Evolutionary conservation across 257 asterid genomes (phyloP), one percentile per base, ranked within the genome.

Genomic region (Salvia rosmarinus): DNA sequence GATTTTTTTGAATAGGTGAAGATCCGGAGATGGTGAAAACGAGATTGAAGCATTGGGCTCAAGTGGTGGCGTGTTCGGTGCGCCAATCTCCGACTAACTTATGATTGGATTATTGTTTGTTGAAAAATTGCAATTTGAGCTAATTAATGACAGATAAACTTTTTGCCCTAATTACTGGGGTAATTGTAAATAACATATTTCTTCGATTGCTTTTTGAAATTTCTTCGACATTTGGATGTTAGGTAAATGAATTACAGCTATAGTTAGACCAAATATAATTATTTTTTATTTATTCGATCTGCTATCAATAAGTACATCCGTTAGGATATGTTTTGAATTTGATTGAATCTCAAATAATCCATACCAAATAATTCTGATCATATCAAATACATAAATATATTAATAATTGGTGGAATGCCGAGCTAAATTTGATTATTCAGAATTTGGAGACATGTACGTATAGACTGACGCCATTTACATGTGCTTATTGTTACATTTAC

Each of bases 11-110:
- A 59, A 49, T 60, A 88, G 95, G 82, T 64, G 95, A 83, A 49
- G 83, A 85, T 5, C 89, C 89, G 58, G 82, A 83, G 76, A 70
- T 35, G 42, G 81, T 81, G 85, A 92, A 92, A 79, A 69, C 77
- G 54, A 84, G 82, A 44, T 64, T 92, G 82, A 84, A 66, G 80
- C 96, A 86, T 21, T 92, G 98, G 98, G 96, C 96, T 54, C 85
- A 86, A 73, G 85, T 85, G 76, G 98, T 92, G 72, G 96, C 92
- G 71, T 84, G 89, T 80, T 76, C 86, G 25, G 86, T 83, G 71
- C 89, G 86, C 8, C 82, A 78, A 65, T 51, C 71, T 35, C 30
- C 83, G 12, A 82, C 86, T 16, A 81, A 71, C 72, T 61, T 8
- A 57, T 67, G 79, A 73, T 32, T 64, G 54, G 67, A 16, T 69